phyloP scores from a whole-genome alignment of 2,329 filamentous ascomycete genomes.

The Epichloe brachyelytri region DNA sequence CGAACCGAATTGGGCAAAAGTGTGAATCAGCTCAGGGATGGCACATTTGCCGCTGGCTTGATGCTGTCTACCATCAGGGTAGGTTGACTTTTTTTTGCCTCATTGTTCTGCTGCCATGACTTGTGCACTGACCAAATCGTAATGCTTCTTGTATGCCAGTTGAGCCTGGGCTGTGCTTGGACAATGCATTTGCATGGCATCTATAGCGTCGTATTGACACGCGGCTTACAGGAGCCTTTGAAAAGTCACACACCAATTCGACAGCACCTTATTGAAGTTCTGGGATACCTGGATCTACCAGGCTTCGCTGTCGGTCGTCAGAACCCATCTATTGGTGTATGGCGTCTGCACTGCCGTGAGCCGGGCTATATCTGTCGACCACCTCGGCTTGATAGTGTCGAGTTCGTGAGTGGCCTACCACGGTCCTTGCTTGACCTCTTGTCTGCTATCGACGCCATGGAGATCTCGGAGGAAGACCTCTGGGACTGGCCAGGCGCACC shows the following conservation, averaged over 20 bases:
- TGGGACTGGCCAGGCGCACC: constrained; percentile 2
- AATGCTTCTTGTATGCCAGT: neutral
- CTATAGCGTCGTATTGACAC: neutral
- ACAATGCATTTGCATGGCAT: constrained; percentile 3
- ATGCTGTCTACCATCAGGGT: constrained; percentile 1
- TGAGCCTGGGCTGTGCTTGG: neutral
- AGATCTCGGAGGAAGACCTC: constrained; percentile 1
- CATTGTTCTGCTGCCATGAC: neutral
- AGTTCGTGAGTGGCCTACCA: constrained; percentile 1
- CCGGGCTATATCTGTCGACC: constrained; percentile 1
- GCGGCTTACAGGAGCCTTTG: neutral
- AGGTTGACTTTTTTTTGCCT: neutral
- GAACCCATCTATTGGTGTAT: neutral
- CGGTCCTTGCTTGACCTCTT: constrained; percentile 1
- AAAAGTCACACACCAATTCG: neutral
- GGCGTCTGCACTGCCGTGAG: constrained; percentile 2
- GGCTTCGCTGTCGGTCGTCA: constrained; percentile 1
- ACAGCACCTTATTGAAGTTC: neutral
- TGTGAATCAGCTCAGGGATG: neutral
- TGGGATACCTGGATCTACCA: constrained; percentile 1
- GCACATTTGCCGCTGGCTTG: constrained; percentile 1
- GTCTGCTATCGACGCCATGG: neutral
- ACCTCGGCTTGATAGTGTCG: neutral
- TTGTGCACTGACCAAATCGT: neutral
- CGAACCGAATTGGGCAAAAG: neutral